These are phyloP conservation scores for Fusarium sp. DNA, from an alignment of 2,329 filamentous ascomycete genomes.

Conservation along the genomic window DNA sequence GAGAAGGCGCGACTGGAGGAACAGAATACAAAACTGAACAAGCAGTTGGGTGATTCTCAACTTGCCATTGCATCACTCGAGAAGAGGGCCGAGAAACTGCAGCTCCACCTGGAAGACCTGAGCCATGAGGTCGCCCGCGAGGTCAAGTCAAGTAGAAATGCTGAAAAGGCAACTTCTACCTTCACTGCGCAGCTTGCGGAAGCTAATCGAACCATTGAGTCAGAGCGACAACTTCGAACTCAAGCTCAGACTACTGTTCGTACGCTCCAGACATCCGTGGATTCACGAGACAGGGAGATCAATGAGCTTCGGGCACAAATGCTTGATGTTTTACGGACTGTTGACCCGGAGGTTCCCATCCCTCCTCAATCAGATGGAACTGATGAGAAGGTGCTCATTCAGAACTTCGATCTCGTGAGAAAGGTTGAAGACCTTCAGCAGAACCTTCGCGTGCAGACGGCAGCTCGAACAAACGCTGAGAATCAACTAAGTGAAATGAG, in stretches of 20 bases:
- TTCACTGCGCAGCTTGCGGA: constrained; percentile 87
- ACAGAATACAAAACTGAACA: constrained; percentile 81
- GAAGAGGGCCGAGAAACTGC: constrained; percentile 93
- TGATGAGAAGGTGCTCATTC: constrained; percentile 75
- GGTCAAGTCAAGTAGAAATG: constrained; percentile 88
- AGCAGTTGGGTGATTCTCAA: constrained; percentile 88
- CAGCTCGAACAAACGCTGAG: constrained; percentile 85
- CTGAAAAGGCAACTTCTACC: constrained; percentile 86
- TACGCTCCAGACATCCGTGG: constrained; percentile 81
- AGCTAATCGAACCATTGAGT: constrained; percentile 88
- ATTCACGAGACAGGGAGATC: constrained; percentile 83
- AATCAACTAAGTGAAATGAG: constrained; percentile 83
- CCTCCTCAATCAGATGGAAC: constrained; percentile 68
- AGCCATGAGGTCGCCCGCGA: constrained; percentile 92
- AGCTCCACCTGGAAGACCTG: constrained; percentile 88
- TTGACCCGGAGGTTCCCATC: constrained; percentile 79
- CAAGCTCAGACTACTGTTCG: constrained; percentile 89
- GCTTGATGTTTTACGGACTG: constrained; percentile 84
- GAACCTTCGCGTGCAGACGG: constrained; percentile 83
- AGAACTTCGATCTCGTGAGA: constrained; percentile 84
- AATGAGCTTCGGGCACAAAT: constrained; percentile 83
- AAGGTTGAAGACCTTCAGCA: constrained; percentile 91
- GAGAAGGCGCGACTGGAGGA: constrained; percentile 89
- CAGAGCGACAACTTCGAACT: constrained; percentile 83
- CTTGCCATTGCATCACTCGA: constrained; percentile 84